Percentiles rank a stretch among this genome's conserved stretches.
Conservation (phyloP, 2,329 filamentous ascomycete genomes). For the Aspergillus melleus region DNA sequence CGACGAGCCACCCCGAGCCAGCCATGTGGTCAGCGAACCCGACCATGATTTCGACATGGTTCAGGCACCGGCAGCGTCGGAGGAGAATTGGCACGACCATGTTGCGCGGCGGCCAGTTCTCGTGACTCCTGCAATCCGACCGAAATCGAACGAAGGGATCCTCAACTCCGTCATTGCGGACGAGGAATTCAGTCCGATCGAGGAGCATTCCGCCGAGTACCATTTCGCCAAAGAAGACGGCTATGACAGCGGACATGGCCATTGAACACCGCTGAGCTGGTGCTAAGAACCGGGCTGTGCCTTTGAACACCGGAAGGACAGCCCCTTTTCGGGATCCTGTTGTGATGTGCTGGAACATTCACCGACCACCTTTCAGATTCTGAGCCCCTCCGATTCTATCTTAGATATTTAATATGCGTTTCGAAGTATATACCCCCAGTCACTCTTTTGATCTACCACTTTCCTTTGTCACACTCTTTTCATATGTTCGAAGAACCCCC, state of each 20-base stretch:
- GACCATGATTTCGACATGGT: slow-evolving; percentile 39
- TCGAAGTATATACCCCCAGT: slow-evolving; percentile 14
- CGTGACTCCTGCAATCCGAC: slow-evolving; percentile 58
- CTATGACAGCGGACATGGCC: slow-evolving; percentile 19
- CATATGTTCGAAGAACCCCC: not conserved
- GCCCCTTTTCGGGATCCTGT: not conserved
- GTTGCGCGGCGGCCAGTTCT: slow-evolving; percentile 63
- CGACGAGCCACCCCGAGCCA: slow-evolving; percentile 47
- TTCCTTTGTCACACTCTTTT: slow-evolving; percentile 6
- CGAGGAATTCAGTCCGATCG: slow-evolving; percentile 35
- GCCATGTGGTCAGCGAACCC: slow-evolving; percentile 57
- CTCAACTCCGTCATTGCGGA: slow-evolving; percentile 46
- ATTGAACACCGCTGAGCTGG: not conserved
- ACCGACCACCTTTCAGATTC: slow-evolving; percentile 1
- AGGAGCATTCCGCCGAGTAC: slow-evolving; percentile 38
- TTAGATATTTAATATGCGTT: slow-evolving; percentile 9
- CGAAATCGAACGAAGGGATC: slow-evolving; percentile 63
- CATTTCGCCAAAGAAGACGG: slow-evolving; percentile 57
- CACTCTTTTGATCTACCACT: slow-evolving; percentile 11
- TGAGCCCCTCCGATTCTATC: not conserved
- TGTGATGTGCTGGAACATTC: slow-evolving; percentile 2
- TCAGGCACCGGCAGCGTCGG: slow-evolving; percentile 18
- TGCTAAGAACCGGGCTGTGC: not conserved
- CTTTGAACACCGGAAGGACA: not conserved
- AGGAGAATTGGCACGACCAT: slow-evolving; percentile 52